Conservation (phyloP, 2,329 filamentous ascomycete species). For the Aspergillus quadrilineatus region DNA sequence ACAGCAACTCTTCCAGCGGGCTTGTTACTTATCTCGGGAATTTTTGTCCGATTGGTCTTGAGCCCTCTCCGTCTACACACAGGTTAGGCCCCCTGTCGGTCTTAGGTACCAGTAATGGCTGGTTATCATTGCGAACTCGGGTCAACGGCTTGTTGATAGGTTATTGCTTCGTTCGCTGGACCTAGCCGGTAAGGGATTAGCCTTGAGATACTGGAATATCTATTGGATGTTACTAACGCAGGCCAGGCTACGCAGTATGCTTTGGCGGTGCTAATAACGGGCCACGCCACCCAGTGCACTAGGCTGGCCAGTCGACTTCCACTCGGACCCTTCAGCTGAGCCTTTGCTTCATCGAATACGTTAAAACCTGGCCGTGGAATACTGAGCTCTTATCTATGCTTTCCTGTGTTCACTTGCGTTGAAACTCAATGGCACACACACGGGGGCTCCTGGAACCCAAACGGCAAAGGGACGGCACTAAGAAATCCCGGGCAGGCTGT, state of each 20-base stretch:
- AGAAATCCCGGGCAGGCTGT: slow-evolving; percentile 7
- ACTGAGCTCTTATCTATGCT: neutral
- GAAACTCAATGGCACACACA: neutral
- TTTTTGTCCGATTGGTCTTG: too few species aligned
- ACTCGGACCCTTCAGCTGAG: neutral
- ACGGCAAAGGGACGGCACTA: neutral
- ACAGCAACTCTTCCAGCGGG: too few species aligned
- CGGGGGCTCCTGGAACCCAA: neutral
- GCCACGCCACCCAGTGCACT: neutral
- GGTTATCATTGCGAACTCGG: too few species aligned
- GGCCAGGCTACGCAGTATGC: neutral
- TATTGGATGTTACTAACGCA: neutral
- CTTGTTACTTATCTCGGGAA: too few species aligned
- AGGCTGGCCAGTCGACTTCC: neutral
- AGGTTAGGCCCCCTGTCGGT: too few species aligned
- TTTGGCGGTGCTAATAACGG: neutral
- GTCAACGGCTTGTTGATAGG: too few species aligned
- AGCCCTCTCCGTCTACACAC: too few species aligned
- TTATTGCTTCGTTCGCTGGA: too few species aligned
- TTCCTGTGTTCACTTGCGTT: neutral
- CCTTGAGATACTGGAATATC: too few species aligned
- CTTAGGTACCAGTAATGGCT: too few species aligned
- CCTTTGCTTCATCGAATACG: neutral
- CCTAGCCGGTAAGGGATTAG: too few species aligned
- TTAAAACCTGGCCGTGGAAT: neutral